Evolutionary conservation across 2,329 filamentous ascomycete species (phyloP), one percentile per base, ranked within the genome.

Genomic region (Epichloe brachyelytri): DNA sequence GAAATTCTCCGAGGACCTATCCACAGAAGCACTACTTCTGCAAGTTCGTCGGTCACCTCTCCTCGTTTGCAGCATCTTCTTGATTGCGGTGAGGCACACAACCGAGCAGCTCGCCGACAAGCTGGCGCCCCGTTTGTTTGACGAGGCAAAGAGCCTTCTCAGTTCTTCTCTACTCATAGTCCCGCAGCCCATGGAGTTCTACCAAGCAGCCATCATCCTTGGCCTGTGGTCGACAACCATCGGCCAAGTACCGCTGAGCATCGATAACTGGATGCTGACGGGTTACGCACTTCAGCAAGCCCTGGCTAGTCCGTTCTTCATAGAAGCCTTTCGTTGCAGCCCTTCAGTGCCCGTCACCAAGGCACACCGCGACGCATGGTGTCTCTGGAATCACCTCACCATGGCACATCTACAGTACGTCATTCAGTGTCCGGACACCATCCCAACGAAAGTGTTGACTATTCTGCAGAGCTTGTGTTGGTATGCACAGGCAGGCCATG

Each of bases 161-260:
- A 49, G 55, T 1, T 10, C 52, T 0, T 53, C 56, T 1, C 17
- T 63, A 1, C 53, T 63, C 0, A 46, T 50, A 1, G 55, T 58
- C 0, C 53, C 55, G 0, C 59, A 61, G 22, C 30, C 45, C 0
- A 50, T 58, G 3, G 59, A 59, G 17, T 60, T 57, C 40, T 62
- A 62, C n/a, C 61, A 62, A 3, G 58, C 60, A 1, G 43, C 49
- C 0, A 49, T 63, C 0, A 56, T 63, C 15, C 41, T 62, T 1
- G 61, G 60, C 17, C 46, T 63, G 0, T 63, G 61, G 61, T 63
- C 60, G 0, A 62, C 60, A 0, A 62, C 60, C 1, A 57, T 62
- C 4, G 61, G 59, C 0, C 60, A 61, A 20, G 50, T 55, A 2
- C 60, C 59, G 0, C 40, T 62, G n/a, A 62, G 60, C 11, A 59